phyloP scores from a whole-genome alignment of 257 asterid species.

The Primulina eburnea region DNA sequence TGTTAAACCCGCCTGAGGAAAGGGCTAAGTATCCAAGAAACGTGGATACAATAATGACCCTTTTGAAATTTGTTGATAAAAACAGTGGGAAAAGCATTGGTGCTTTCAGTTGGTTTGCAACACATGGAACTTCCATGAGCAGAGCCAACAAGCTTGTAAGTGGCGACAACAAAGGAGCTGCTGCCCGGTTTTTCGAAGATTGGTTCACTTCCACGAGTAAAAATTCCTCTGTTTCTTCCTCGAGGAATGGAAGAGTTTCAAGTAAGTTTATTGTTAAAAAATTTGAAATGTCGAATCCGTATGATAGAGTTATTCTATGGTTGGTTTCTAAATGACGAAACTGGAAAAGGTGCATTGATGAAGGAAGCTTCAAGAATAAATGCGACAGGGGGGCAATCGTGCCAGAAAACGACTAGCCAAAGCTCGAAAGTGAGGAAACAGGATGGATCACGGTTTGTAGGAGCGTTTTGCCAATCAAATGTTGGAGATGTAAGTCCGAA shows the following conservation, averaged over 20 bases:
- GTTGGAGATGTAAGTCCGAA: slow-evolving; percentile 72
- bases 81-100: slow-evolving; percentile 38
- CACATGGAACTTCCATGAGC: slow-evolving; percentile 73
- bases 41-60: slow-evolving; percentile 54
- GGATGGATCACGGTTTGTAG: slow-evolving; percentile 38
- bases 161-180: slow-evolving; percentile 71
- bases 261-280: slow-evolving; percentile 22
- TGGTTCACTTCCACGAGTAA: slow-evolving; percentile 33
- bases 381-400: slow-evolving; percentile 50
- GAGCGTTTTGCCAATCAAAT: slow-evolving; percentile 67
- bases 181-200: slow-evolving; percentile 64
- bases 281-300: neutral
- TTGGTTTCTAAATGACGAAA: neutral
- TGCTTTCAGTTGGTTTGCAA: slow-evolving; percentile 59
- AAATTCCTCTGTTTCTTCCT: slow-evolving; percentile 22
- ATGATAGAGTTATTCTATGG: neutral
- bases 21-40: slow-evolving; percentile 38
- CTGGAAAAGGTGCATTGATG: slow-evolving; percentile 14
- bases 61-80: slow-evolving; percentile 49
- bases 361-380: slow-evolving; percentile 32
- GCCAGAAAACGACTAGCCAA: slow-evolving; percentile 42
- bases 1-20: slow-evolving; percentile 50
- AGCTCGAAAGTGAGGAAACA: slow-evolving; percentile 52
- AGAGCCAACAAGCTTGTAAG: slow-evolving; percentile 51
- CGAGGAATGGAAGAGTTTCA: slow-evolving; percentile 3